Percentiles rank a stretch among this genome's conserved stretches.
Evolutionary conservation across 495 filamentous ascomycete species (phyloP).

Genomic region (Corynascus novoguineensis): DNA sequence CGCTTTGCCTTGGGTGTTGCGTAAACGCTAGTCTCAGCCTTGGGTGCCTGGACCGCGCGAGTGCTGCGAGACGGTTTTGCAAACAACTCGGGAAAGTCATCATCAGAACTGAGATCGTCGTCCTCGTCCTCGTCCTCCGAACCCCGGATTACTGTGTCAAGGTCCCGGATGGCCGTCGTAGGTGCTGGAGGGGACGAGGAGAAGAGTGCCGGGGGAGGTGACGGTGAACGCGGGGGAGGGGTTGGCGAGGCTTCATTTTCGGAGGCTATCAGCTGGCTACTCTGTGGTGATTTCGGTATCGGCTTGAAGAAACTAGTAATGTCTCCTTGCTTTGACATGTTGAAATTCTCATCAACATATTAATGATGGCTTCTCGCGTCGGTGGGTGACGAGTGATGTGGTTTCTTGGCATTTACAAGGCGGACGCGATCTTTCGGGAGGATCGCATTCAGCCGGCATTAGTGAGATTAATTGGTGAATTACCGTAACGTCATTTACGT

Average conservation of each 20-base stretch:
- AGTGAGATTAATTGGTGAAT: too few species aligned
- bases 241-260: conserved; percentile 13
- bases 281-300: conserved; percentile 7
- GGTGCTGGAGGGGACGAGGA: conserved; percentile 29
- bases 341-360: background rate
- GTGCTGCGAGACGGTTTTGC: background rate
- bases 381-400: too few species aligned
- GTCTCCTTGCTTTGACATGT: conserved; percentile 18
- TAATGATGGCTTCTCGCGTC: background rate
- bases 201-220: conserved; percentile 10
- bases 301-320: conserved; percentile 28
- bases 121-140: conserved; percentile 37
- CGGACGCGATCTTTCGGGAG: too few species aligned
- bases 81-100: conserved; percentile 17
- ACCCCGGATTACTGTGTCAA: conserved; percentile 50
- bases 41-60: background rate
- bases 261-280: background rate
- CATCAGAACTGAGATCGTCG: conserved; percentile 11
- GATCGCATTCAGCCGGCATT: too few species aligned
- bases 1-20: conserved; percentile 39
- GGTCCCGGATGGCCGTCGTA: conserved; percentile 22
- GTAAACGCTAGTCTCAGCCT: conserved; percentile 7
- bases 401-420: too few species aligned
- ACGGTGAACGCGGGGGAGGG: conserved; percentile 12
- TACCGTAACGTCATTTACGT: too few species aligned